Conservation (phyloP, 2,329 filamentous ascomycete genomes). For the Aspergillus pseudoviridinutans region DNA sequence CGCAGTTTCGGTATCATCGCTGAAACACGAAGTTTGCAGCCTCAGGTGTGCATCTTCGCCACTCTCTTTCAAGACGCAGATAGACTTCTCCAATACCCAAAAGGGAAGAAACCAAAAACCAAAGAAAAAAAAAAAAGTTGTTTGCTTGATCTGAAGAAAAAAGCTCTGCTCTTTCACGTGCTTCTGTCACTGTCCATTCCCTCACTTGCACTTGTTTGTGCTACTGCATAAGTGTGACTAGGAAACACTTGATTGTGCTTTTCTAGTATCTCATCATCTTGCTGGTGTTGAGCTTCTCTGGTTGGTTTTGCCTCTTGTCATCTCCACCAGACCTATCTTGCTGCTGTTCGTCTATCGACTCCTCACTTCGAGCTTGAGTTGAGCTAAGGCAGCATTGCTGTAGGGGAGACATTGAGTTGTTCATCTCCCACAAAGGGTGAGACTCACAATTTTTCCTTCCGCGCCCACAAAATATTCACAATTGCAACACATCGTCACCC, state of each 20-base stretch:
- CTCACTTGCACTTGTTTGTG: slow-evolving; percentile 10
- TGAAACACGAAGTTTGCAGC: slow-evolving; percentile 23
- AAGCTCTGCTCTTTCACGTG: not conserved
- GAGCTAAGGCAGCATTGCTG: slow-evolving; percentile 21
- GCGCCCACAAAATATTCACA: not conserved
- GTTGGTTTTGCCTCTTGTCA: slow-evolving; percentile 5
- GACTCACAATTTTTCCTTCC: slow-evolving; percentile 19
- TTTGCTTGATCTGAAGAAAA: slow-evolving; percentile 4
- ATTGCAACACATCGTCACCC: slow-evolving; percentile 13
- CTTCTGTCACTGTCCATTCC: slow-evolving; percentile 15
- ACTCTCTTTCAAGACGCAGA: slow-evolving; percentile 20
- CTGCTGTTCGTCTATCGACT: not conserved
- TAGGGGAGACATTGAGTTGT: slow-evolving; percentile 97
- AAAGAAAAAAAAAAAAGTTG: slow-evolving; percentile 14
- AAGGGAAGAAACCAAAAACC: slow-evolving; percentile 16
- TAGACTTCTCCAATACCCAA: slow-evolving; percentile 22
- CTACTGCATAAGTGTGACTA: slow-evolving; percentile 13
- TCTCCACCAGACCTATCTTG: slow-evolving; percentile 3
- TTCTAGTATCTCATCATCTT: slow-evolving; percentile 21
- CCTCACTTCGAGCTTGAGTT: not conserved
- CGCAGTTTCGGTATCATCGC: slow-evolving; percentile 15
- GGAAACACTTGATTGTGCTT: slow-evolving; percentile 39
- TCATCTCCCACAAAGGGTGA: slow-evolving; percentile 76
- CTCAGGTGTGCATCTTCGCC: slow-evolving; percentile 22
- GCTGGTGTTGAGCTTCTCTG: slow-evolving; percentile 3